Evolutionary conservation across 2,329 filamentous ascomycete species (phyloP).

Genomic region (Acephala macrosclerotiorum): DNA sequence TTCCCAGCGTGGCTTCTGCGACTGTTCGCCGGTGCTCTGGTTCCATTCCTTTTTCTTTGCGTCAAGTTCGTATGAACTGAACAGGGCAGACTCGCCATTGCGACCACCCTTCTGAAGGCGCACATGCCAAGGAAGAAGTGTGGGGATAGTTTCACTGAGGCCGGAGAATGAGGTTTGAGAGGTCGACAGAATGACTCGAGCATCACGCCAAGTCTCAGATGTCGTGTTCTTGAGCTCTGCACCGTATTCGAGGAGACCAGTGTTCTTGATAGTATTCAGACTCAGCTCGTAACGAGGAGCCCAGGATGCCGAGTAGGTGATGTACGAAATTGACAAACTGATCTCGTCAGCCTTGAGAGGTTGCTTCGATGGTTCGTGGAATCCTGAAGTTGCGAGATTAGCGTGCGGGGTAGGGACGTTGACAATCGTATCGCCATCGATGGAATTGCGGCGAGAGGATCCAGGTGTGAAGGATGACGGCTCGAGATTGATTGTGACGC

Average conservation of each 20-base stretch:
- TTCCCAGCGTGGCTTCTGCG: conserved; percentile 44
- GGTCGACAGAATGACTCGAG: conserved; percentile 53
- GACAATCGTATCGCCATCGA: conserved; percentile 42
- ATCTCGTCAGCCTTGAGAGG: conserved; percentile 37
- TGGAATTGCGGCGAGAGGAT: conserved; percentile 58
- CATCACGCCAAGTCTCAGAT: conserved; percentile 56
- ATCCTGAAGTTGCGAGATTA: conserved; percentile 35
- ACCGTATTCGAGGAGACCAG: conserved; percentile 51
- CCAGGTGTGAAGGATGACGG: conserved; percentile 50
- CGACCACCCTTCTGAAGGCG: conserved; percentile 45
- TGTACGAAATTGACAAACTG: conserved; percentile 42
- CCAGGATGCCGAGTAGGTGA: conserved; percentile 51
- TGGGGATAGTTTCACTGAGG: conserved; percentile 55
- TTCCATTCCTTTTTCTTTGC: conserved; percentile 40
- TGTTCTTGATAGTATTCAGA: conserved; percentile 47
- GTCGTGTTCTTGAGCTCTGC: conserved; percentile 61
- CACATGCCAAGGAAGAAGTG: conserved; percentile 55
- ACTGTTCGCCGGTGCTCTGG: conserved; percentile 19
- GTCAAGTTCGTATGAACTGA: conserved; percentile 45
- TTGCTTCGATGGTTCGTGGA: conserved; percentile 31
- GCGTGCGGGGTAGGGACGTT: conserved; percentile 16
- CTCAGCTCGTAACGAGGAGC: conserved; percentile 56
- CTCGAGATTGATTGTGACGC: conserved; percentile 59
- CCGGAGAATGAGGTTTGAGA: conserved; percentile 58
- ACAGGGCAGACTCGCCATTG: conserved; percentile 33